Conservation (phyloP, 208 protist species). For the Endotrypanum monterogeii region DNA sequence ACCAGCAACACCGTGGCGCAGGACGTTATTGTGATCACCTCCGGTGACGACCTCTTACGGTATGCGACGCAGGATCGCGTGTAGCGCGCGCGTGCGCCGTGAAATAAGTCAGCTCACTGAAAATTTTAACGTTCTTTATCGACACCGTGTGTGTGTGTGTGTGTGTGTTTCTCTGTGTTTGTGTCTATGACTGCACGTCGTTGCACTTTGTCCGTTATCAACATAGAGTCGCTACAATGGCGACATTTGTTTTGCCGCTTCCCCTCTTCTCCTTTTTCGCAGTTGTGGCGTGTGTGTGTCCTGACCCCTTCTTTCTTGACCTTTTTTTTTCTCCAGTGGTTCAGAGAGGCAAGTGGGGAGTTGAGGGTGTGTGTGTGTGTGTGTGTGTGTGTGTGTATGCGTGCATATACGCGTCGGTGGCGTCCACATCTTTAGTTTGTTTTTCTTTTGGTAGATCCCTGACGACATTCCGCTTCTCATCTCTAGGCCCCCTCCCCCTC, state of each 20-base stretch:
- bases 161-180: neutral
- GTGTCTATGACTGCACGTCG: neutral
- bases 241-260: neutral
- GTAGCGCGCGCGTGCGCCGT: neutral
- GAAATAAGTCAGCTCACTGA: neutral
- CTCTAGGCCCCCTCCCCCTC: too few species aligned
- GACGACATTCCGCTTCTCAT: too few species aligned
- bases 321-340: neutral
- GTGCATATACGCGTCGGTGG: too few species aligned
- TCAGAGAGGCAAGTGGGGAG: too few species aligned
- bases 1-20: slow-evolving; percentile 28
- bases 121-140: neutral
- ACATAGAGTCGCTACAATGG: neutral
- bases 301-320: neutral
- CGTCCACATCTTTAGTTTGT: too few species aligned
- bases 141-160: neutral
- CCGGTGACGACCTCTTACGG: slow-evolving; percentile 72
- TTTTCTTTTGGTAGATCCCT: too few species aligned
- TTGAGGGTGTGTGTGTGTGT: too few species aligned
- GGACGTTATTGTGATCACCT: slow-evolving; percentile 71
- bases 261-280: neutral
- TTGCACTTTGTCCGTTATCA: neutral
- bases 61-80: slow-evolving; percentile 61
- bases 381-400: too few species aligned
- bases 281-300: neutral